Base-by-base conservation (phyloP, 371 early-diverging fungal species). In the Neoconidiobolus thromboides region DNA sequence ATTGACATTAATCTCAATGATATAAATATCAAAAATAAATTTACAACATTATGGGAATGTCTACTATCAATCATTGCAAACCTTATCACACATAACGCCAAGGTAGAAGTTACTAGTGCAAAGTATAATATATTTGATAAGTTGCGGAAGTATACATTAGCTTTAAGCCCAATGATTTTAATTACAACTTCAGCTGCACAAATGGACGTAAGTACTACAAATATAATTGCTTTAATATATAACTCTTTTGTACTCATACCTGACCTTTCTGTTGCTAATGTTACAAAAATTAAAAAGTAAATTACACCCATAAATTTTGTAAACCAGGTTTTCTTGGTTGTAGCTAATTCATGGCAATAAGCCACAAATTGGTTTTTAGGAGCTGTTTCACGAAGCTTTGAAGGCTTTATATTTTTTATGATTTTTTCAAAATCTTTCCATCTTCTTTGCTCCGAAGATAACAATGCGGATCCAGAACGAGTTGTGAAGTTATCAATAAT, bases 341-440 rank as follows among this genome's bases (percentile, higher is more conserved):
- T 72, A 39, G 72, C 71, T 40, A 75, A 54, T 44, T 76, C 71
- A 54, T 76, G 15, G 73, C 43, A 10, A 43, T 61, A 7, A 63
- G 79, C 40, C 75, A 62, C 56, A 76, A 79, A 43, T 78, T 74
- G 44, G 83, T 81, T 43, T 72, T 68, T 56, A 81, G 41, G 73
- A 74, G 37, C 74, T 73, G 0, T 64, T 36, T 80, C 70, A 12
- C 63, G 79, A 36, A 75, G 62, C 58, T 77, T 81, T 41, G 79
- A 73, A 46, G 83, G 82, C 40, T 71, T 68, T 58, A 81, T 75
- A 36, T 73, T 73, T 38, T 73, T 72, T 1, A 85, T 64, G 14
- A 81, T 70, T 59, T 80, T 81, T 60, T 78, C 76, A 51, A 85
- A 63, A 66, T 85, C 83, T 51, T 80, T 67, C 83, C 83, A 85